A percentile compares a stretch with the other conserved stretches of the same genome.
phyloP scores from a whole-genome alignment of 768 basidiomycete genomes.

The Boletus reticulatus region DNA sequence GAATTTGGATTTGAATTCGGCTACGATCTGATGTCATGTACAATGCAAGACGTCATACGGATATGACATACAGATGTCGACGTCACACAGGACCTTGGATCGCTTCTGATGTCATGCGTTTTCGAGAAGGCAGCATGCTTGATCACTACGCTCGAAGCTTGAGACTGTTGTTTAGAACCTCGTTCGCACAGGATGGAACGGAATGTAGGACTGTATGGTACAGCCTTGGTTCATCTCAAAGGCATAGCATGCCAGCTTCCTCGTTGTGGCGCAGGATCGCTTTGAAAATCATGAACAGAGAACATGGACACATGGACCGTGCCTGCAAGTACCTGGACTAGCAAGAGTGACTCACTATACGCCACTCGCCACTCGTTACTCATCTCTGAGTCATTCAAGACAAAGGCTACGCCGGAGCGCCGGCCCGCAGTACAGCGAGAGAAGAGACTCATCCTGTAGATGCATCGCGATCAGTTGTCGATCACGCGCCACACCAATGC shows the following conservation, averaged over 20 bases:
- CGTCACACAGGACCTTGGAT: neutral
- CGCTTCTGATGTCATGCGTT: constrained; percentile 5
- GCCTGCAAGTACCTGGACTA: neutral
- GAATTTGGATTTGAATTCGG: neutral
- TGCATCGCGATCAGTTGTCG: neutral
- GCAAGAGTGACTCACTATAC: neutral
- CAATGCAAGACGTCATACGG: neutral
- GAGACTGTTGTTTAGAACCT: neutral
- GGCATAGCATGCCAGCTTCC: neutral
- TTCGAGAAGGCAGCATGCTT: neutral
- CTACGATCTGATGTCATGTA: neutral
- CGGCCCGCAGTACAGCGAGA: neutral
- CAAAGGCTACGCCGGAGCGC: neutral
- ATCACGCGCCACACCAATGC: neutral
- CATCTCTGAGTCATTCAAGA: too few relatives aligned
- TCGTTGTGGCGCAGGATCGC: neutral
- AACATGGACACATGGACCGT: neutral
- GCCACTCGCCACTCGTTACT: neutral
- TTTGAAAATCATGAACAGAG: constrained; percentile 10
- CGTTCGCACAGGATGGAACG: neutral
- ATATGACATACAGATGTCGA: neutral
- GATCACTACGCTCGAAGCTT: neutral
- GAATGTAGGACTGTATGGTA: neutral
- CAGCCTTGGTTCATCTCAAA: neutral
- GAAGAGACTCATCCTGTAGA: neutral